Conservation (phyloP, 495 filamentous ascomycete genomes). For the Schizothecium vesticola region DNA sequence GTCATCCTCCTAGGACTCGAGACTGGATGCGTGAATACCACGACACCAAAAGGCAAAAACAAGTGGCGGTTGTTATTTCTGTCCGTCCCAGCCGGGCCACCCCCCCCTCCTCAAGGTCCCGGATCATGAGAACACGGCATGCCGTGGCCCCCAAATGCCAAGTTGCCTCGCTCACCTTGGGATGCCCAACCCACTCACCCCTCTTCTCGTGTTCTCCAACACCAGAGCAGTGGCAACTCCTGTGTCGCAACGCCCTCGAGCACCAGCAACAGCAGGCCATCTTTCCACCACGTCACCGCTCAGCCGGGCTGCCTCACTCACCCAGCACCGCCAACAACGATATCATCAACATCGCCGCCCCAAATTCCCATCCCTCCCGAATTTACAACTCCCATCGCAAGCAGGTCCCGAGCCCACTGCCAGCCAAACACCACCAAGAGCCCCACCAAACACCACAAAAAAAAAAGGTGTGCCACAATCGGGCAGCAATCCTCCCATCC, state of each 20-base stretch:
- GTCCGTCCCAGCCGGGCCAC: neutral
- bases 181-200: slow-evolving; percentile 1
- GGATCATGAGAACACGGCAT: neutral
- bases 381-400: neutral
- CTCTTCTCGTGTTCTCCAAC: neutral
- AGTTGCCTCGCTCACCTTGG: neutral
- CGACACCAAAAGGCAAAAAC: neutral
- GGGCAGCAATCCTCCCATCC: neutral
- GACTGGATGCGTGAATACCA: neutral
- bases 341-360: neutral
- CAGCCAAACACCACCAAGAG: neutral
- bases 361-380: neutral
- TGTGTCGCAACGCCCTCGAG: neutral
- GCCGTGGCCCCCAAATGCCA: neutral
- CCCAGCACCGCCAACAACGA: neutral
- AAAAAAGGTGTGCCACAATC: neutral
- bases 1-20: neutral
- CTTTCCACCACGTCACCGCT: neutral
- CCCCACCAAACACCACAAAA: neutral
- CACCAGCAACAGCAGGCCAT: neutral
- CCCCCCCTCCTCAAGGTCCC: neutral
- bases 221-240: neutral
- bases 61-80: neutral
- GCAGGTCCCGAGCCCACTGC: neutral
- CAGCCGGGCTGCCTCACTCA: neutral